phyloP scores from a whole-genome alignment of 139 green algal genomes.

The Pseudopediastrum boryanum region DNA sequence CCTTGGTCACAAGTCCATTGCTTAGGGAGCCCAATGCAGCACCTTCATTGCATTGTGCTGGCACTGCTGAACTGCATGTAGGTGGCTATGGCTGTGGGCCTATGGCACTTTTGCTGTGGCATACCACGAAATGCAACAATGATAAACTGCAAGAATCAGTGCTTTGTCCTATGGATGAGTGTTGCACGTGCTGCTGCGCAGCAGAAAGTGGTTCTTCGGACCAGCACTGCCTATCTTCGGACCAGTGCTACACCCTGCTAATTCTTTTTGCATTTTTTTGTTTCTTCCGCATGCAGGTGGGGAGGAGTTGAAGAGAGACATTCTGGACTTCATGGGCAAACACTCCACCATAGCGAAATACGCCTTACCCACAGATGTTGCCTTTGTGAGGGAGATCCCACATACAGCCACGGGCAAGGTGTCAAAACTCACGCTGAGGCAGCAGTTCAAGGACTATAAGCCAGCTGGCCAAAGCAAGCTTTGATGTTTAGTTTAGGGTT shows the following conservation, averaged over 20 bases:
- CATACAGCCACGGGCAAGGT: slow-evolving; percentile 83
- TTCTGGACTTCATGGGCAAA: slow-evolving; percentile 8
- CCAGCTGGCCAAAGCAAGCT: slow-evolving; percentile 24
- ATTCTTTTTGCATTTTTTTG: too few relatives aligned
- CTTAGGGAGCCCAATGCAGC: too few relatives aligned
- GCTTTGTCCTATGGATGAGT: neutral
- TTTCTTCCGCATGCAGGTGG: neutral
- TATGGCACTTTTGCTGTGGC: too few relatives aligned
- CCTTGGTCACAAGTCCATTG: too few relatives aligned
- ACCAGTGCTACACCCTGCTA: too few relatives aligned
- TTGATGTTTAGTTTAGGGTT: neutral
- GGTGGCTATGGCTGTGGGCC: too few relatives aligned
- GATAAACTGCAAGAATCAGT: neutral
- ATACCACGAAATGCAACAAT: neutral
- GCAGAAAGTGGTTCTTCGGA: neutral
- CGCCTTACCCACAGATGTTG: slow-evolving; percentile 14
- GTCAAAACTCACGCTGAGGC: slow-evolving; percentile 69
- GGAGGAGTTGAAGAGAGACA: slow-evolving; percentile 1
- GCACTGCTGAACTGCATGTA: too few relatives aligned
- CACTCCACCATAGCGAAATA: slow-evolving; percentile 13
- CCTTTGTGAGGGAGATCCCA: slow-evolving; percentile 61
- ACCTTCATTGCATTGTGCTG: too few relatives aligned
- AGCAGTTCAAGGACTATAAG: slow-evolving; percentile 57
- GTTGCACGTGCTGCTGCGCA: neutral
- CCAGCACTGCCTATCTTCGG: too few relatives aligned